Percentiles rank a stretch among this genome's conserved stretches.
Evolutionary conservation across 2,329 filamentous ascomycete species (phyloP).

Genomic region (Ramularia endophylla): DNA sequence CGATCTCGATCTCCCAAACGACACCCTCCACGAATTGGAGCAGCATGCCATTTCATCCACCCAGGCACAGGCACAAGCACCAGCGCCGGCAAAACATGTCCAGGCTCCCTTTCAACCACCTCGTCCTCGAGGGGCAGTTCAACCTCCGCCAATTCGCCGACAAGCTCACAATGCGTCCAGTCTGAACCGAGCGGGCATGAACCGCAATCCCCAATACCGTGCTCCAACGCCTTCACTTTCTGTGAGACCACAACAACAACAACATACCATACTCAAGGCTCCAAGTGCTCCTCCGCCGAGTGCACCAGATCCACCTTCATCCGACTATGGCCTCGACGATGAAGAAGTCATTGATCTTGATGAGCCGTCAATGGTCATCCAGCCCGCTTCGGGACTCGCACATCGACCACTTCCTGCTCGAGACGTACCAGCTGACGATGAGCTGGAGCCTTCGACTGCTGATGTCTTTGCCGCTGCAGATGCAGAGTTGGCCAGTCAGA

Average conservation of each 20-base stretch:
- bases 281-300: constrained; percentile 18
- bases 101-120: constrained; percentile 1
- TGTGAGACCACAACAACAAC: constrained; percentile 8
- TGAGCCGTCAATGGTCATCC: constrained; percentile 30
- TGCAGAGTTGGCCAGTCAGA: constrained; percentile 26
- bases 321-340: constrained; percentile 43
- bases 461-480: constrained; percentile 30
- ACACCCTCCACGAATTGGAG: constrained; percentile 42
- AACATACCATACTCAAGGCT: constrained; percentile 3
- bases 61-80: constrained; percentile 36
- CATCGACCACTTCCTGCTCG: constrained; percentile 4
- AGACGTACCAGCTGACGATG: constrained; percentile 1
- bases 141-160: constrained; percentile 10
- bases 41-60: constrained; percentile 35
- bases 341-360: constrained; percentile 43
- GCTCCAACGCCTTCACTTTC: constrained; percentile 1
- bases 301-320: constrained; percentile 26
- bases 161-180: constrained; percentile 19
- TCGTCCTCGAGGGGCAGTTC: constrained; percentile 1
- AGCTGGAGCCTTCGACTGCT: constrained; percentile 8
- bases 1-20: constrained; percentile 40
- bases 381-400: constrained; percentile 16
- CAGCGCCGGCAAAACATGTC: constrained; percentile 5
- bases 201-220: background rate
- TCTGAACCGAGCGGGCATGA: constrained; percentile 14